Percentiles rank a stretch among this genome's conserved stretches.
These are phyloP conservation scores for Clonostachys sp. DNA, from an alignment of 2,329 filamentous ascomycete species.

Conservation along the genomic window DNA sequence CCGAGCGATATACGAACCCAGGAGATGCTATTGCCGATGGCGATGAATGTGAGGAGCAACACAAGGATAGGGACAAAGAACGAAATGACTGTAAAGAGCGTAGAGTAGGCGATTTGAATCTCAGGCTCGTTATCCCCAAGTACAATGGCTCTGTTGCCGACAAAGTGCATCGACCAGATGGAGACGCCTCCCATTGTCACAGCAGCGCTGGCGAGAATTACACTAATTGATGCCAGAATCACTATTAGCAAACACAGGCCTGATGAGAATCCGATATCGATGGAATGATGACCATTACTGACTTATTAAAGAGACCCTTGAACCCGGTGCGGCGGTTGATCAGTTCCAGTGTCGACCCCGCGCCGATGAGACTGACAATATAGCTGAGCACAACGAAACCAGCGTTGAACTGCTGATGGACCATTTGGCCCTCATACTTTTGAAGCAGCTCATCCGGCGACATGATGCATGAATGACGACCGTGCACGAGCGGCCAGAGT, in stretches of 20 bases:
- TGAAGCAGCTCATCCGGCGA: conserved; percentile 21
- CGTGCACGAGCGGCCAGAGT: no score
- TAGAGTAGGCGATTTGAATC: conserved; percentile 71
- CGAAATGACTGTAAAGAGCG: conserved; percentile 68
- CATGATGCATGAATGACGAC: not conserved
- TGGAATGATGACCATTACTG: conserved; percentile 15
- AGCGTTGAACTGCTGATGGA: conserved; percentile 44
- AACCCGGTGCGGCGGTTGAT: conserved; percentile 71
- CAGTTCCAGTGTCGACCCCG: conserved; percentile 75
- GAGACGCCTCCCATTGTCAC: conserved; percentile 70
- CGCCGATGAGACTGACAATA: conserved; percentile 72
- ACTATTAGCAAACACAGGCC: no score
- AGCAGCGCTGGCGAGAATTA: conserved; percentile 59
- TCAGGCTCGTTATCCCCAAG: conserved; percentile 57
- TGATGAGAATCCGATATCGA: no score
- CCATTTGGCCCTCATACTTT: conserved; percentile 36
- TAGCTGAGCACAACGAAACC: conserved; percentile 70
- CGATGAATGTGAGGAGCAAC: conserved; percentile 68
- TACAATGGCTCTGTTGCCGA: conserved; percentile 75
- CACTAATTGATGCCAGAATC: conserved; percentile 28
- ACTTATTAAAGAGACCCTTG: conserved; percentile 67
- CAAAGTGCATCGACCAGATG: conserved; percentile 78
- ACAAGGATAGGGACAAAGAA: conserved; percentile 78
- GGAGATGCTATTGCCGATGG: conserved; percentile 57
- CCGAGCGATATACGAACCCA: conserved; percentile 56